These are phyloP conservation scores for Daldinia vernicosa DNA, from an alignment of 495 filamentous ascomycete genomes.

Conservation along the genomic window DNA sequence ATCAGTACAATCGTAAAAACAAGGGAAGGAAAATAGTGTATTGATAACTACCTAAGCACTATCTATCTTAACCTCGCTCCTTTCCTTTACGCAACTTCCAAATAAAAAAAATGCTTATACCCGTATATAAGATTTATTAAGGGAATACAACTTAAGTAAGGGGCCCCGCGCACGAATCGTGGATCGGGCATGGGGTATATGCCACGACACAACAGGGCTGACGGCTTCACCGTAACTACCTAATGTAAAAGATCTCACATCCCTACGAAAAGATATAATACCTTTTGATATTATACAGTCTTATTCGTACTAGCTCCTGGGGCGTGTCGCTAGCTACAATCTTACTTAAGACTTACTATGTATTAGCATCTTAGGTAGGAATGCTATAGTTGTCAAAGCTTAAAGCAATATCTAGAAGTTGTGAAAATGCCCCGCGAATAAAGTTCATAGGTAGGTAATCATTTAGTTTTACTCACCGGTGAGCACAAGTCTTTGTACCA, in stretches of 20 bases:
- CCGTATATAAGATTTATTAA: not conserved
- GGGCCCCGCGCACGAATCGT: not conserved
- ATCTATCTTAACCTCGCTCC: not conserved
- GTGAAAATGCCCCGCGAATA: too few species aligned
- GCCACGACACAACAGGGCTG: not conserved
- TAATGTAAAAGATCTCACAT: not conserved
- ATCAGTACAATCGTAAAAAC: not conserved
- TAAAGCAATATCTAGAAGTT: too few species aligned
- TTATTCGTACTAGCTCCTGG: not conserved
- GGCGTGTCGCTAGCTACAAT: not conserved
- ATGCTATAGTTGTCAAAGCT: too few species aligned
- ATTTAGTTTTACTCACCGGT: too few species aligned
- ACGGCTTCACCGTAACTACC: conserved; percentile 1
- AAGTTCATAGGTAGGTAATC: too few species aligned
- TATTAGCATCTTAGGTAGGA: too few species aligned
- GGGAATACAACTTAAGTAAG: not conserved
- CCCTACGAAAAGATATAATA: not conserved
- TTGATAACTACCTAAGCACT: not conserved
- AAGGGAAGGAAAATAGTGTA: not conserved
- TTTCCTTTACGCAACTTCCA: not conserved
- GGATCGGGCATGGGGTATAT: not conserved
- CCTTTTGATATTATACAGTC: not conserved
- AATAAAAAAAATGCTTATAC: not conserved
- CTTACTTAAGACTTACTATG: too few species aligned
- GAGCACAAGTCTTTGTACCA: too few species aligned